Percentiles rank a stretch among this genome's conserved stretches.
phyloP scores from a whole-genome alignment of 2,329 filamentous ascomycete genomes.

The Alternaria metachromatica region DNA sequence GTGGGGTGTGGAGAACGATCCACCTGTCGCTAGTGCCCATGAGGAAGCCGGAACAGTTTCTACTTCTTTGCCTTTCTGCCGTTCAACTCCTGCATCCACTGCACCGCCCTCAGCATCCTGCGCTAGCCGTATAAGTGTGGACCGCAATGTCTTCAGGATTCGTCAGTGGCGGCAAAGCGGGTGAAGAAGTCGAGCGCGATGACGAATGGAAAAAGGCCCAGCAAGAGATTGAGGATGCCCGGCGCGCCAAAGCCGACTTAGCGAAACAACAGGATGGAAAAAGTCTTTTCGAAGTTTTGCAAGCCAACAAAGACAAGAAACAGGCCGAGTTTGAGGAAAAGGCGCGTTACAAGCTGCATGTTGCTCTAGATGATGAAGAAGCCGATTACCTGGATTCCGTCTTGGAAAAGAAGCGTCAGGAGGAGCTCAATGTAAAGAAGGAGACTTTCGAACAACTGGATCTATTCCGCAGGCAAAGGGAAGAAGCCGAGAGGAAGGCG shows the following conservation, averaged over 20 bases:
- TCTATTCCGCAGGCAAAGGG: conserved; percentile 64
- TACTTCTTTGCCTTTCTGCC: conserved; percentile 4
- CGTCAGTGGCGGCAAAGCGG: conserved; percentile 58
- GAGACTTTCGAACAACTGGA: conserved; percentile 67
- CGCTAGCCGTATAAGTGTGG: conserved; percentile 17
- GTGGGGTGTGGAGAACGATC: conserved; percentile 2
- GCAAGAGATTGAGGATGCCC: conserved; percentile 67
- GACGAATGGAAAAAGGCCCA: conserved; percentile 71
- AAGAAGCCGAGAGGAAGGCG: conserved; percentile 62
- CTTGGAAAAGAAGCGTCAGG: conserved; percentile 61
- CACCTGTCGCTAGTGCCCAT: conserved; percentile 8
- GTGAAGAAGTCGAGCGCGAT: conserved; percentile 52
- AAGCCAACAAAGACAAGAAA: conserved; percentile 88
- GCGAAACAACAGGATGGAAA: conserved; percentile 61
- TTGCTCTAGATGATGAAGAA: conserved; percentile 80
- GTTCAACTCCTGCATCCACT: background rate
- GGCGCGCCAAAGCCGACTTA: conserved; percentile 61
- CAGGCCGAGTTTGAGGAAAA: conserved; percentile 82
- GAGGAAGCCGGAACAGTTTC: conserved; percentile 16
- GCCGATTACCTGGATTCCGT: conserved; percentile 73
- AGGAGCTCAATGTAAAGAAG: conserved; percentile 63
- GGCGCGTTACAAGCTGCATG: conserved; percentile 75
- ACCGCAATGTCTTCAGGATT: conserved; percentile 57
- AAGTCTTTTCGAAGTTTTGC: conserved; percentile 75
- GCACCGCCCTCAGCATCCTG: conserved; percentile 8